Conservation (phyloP, 2,329 filamentous ascomycete genomes). For the Claviceps spartinae region DNA sequence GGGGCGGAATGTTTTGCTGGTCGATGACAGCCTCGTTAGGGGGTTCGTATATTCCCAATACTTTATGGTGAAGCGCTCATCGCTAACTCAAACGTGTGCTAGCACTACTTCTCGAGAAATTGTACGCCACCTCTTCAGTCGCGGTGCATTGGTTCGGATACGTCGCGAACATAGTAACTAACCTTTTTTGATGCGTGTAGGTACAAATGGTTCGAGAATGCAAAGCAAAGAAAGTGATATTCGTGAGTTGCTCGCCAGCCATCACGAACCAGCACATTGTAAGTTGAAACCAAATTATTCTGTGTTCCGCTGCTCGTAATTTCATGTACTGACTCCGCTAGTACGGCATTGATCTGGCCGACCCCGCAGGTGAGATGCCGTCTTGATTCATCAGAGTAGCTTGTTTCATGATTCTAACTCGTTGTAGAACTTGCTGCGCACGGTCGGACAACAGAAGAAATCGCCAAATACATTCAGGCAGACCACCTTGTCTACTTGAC, state of each 20-base stretch:
- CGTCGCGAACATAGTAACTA: background rate
- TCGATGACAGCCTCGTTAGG: constrained; percentile 83
- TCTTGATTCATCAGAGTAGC: constrained; percentile 1
- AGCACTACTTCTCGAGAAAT: constrained; percentile 11
- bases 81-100: background rate
- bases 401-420: background rate
- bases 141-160: background rate
- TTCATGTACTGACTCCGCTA: constrained; percentile 6
- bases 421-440: constrained; percentile 27
- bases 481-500: constrained; percentile 13
- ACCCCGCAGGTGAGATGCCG: constrained; percentile 13
- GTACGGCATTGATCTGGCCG: constrained; percentile 34
- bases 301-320: background rate
- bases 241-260: constrained; percentile 69
- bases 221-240: constrained; percentile 68
- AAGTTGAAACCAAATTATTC: constrained; percentile 19
- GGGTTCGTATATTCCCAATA: constrained; percentile 17
- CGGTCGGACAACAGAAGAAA: constrained; percentile 24
- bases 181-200: constrained; percentile 5
- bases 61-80: background rate
- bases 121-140: constrained; percentile 5
- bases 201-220: constrained; percentile 66
- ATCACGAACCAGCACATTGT: constrained; percentile 84
- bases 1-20: constrained; percentile 64
- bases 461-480: constrained; percentile 13